phyloP scores from a whole-genome alignment of 2,329 filamentous ascomycete genomes.

The Coleophoma crateriformis region DNA sequence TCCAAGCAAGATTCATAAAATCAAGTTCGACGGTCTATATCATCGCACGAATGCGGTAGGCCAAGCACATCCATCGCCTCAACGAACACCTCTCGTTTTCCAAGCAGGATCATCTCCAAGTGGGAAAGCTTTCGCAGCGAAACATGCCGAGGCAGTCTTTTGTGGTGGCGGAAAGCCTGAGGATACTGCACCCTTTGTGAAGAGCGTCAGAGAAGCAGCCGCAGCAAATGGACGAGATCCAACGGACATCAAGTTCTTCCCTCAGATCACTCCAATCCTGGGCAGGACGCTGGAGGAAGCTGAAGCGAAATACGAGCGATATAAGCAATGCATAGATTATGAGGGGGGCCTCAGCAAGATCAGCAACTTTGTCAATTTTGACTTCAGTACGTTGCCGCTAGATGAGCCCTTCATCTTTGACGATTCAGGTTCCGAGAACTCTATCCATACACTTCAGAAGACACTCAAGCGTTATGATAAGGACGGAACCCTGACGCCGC shows the following conservation, averaged over 20 bases:
- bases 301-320: slow-evolving; percentile 54
- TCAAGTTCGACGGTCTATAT: slow-evolving; percentile 58
- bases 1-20: slow-evolving; percentile 50
- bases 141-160: slow-evolving; percentile 65
- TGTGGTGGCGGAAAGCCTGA: slow-evolving; percentile 57
- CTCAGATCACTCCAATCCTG: slow-evolving; percentile 59
- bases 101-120: slow-evolving; percentile 63
- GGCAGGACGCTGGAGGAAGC: slow-evolving; percentile 62
- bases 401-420: slow-evolving; percentile 46
- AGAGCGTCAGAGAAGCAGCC: slow-evolving; percentile 52
- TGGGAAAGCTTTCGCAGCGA: slow-evolving; percentile 58
- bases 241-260: slow-evolving; percentile 57
- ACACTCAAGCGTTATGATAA: slow-evolving; percentile 34
- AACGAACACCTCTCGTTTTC: slow-evolving; percentile 61
- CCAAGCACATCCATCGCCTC: slow-evolving; percentile 60
- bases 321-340: slow-evolving; percentile 51
- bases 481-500: slow-evolving; percentile 61
- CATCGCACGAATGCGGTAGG: slow-evolving; percentile 45
- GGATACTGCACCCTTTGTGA: slow-evolving; percentile 53
- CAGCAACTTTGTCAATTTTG: slow-evolving; percentile 65
- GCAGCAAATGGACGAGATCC: slow-evolving; percentile 49
- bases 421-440: slow-evolving; percentile 5
- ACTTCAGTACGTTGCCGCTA: slow-evolving; percentile 51
- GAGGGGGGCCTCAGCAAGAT: slow-evolving; percentile 65
- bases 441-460: slow-evolving; percentile 36